Evolutionary conservation across 2,329 filamentous ascomycete genomes (phyloP).

Genomic region (Nannizzia gypsea): DNA sequence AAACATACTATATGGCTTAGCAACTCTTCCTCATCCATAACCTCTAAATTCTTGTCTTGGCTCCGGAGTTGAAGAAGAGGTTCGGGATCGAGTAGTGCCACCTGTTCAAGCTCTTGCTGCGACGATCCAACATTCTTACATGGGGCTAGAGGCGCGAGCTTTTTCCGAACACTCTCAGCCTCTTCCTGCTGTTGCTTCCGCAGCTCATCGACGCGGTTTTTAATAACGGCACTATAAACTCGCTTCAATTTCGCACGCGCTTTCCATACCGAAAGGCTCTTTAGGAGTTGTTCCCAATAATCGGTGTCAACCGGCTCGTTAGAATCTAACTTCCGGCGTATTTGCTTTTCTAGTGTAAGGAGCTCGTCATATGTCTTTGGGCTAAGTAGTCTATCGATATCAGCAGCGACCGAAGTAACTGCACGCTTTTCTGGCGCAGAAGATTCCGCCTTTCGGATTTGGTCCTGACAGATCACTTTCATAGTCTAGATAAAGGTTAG

Average conservation of each 20-base stretch:
- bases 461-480: slow-evolving; percentile 69
- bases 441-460: slow-evolving; percentile 53
- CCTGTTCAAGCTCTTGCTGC: not conserved
- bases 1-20: slow-evolving; percentile 41
- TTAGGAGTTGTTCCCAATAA: slow-evolving; percentile 90
- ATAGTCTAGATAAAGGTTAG: slow-evolving; percentile 47
- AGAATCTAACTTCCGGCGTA: slow-evolving; percentile 71
- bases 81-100: slow-evolving; percentile 48
- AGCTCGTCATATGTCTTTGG: slow-evolving; percentile 81
- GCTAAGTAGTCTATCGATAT: slow-evolving; percentile 75
- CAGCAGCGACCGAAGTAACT: slow-evolving; percentile 67
- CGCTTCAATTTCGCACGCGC: slow-evolving; percentile 72
- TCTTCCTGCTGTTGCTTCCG: slow-evolving; percentile 56
- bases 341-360: slow-evolving; percentile 75
- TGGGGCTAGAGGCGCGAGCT: slow-evolving; percentile 41
- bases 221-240: slow-evolving; percentile 64
- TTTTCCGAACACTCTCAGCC: slow-evolving; percentile 45
- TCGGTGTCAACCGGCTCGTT: slow-evolving; percentile 91
- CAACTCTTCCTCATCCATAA: slow-evolving; percentile 48
- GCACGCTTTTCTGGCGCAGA: slow-evolving; percentile 56
- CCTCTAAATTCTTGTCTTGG: slow-evolving; percentile 51
- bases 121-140: not conserved
- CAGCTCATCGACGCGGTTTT: slow-evolving; percentile 55
- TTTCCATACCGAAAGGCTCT: slow-evolving; percentile 79
- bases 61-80: slow-evolving; percentile 51